A percentile compares a stretch with the other conserved stretches of the same genome.
phyloP scores from a whole-genome alignment of 2,329 filamentous ascomycete species.

The Clonostachys sp. region DNA sequence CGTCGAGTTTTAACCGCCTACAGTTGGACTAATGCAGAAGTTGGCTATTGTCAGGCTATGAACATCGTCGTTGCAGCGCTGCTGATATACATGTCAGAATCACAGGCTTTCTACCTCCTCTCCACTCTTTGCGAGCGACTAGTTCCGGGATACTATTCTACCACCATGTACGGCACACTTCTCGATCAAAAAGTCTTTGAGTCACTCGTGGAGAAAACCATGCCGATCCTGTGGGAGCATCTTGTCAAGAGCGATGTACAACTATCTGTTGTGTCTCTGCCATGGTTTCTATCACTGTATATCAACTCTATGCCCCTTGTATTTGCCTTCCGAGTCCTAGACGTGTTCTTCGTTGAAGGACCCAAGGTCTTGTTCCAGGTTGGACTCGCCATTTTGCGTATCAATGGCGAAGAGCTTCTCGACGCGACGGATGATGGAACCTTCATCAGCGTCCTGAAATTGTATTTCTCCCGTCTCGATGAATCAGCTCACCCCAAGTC shows the following conservation, averaged over 20 bases:
- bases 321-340: conserved; percentile 92
- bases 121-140: conserved; percentile 89
- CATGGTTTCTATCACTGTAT: conserved; percentile 97
- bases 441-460: conserved; percentile 93
- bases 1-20: conserved; percentile 92
- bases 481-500: conserved; percentile 95
- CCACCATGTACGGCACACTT: conserved; percentile 97
- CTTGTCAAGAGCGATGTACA: conserved; percentile 96
- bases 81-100: conserved; percentile 96
- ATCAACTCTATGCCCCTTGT: conserved; percentile 99
- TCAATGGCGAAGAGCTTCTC: conserved; percentile 93
- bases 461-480: conserved; percentile 88
- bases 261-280: conserved; percentile 91
- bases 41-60: conserved; percentile 99
- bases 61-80: conserved; percentile 98
- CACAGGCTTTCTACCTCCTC: conserved; percentile 91
- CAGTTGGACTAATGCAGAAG: conserved; percentile 93
- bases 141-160: conserved; percentile 95
- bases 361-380: conserved; percentile 98
- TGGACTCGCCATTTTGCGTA: conserved; percentile 89
- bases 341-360: conserved; percentile 97
- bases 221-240: conserved; percentile 98
- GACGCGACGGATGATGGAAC: conserved; percentile 93
- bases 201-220: conserved; percentile 95
- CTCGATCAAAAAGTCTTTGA: conserved; percentile 97